Evolutionary conservation across 1,139 yeast genomes (phyloP).

Genomic region (Scheffersomyces quercinus): DNA sequence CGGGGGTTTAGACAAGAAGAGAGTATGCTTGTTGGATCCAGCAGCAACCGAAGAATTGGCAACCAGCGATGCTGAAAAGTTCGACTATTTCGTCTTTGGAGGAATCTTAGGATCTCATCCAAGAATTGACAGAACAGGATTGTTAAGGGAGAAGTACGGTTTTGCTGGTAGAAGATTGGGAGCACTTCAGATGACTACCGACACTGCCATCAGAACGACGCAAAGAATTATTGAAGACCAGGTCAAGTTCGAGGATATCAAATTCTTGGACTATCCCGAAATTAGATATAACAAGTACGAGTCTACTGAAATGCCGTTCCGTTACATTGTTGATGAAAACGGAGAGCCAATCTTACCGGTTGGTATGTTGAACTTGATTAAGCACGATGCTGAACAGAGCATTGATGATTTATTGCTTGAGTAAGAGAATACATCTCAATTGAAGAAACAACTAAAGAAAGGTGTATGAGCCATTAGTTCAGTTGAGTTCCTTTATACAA

Average conservation of each 20-base stretch:
- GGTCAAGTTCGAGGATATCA: slow-evolving; percentile 64
- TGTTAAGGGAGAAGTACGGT: slow-evolving; percentile 74
- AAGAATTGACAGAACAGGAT: slow-evolving; percentile 92
- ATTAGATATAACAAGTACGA: slow-evolving; percentile 84
- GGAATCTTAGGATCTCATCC: slow-evolving; percentile 98
- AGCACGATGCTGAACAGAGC: slow-evolving; percentile 77
- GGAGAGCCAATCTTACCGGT: slow-evolving; percentile 82
- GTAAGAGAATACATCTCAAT: slow-evolving; percentile 3
- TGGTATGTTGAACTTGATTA: slow-evolving; percentile 88
- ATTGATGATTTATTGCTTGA: slow-evolving; percentile 58
- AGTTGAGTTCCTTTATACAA: no score
- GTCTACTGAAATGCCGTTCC: slow-evolving; percentile 96
- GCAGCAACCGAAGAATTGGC: slow-evolving; percentile 72
- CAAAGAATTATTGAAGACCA: slow-evolving; percentile 66
- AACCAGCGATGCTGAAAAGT: slow-evolving; percentile 64
- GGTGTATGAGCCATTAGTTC: background rate
- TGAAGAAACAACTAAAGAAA: background rate
- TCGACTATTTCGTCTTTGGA: slow-evolving; percentile 91
- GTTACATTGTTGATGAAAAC: slow-evolving; percentile 68
- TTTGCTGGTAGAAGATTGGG: slow-evolving; percentile 87
- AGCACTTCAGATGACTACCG: slow-evolving; percentile 92
- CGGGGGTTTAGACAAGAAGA: slow-evolving; percentile 44
- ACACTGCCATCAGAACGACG: slow-evolving; percentile 92
- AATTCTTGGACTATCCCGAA: slow-evolving; percentile 91
- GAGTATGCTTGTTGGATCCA: slow-evolving; percentile 87